phyloP scores from a whole-genome alignment of 495 filamentous ascomycete species.

The Pyrenula massariospora region DNA sequence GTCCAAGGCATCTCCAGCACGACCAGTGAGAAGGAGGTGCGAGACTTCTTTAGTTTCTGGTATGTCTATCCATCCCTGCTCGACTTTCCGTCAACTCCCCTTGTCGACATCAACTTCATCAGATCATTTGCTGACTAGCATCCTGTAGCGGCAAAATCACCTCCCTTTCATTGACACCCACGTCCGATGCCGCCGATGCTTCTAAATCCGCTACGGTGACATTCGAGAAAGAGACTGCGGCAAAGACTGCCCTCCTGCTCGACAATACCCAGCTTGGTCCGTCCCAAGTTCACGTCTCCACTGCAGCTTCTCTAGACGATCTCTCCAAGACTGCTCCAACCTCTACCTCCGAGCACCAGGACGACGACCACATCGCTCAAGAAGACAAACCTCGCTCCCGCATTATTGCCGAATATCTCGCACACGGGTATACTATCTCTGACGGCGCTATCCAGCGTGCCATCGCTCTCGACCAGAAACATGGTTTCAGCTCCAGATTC shows the following conservation, averaged over 20 bases:
- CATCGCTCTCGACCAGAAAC: slow-evolving; percentile 81
- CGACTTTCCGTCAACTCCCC: too few relatives aligned
- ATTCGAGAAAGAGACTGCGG: slow-evolving; percentile 91
- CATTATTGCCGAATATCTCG: slow-evolving; percentile 90
- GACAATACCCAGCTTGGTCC: slow-evolving; percentile 88
- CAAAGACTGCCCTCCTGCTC: slow-evolving; percentile 90
- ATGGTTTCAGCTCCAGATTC: slow-evolving; percentile 73
- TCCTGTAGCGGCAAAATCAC: slow-evolving; percentile 78
- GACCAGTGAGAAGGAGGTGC: slow-evolving; percentile 81
- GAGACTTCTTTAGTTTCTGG: slow-evolving; percentile 99
- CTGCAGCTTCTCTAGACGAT: slow-evolving; percentile 50
- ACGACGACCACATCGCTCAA: slow-evolving; percentile 60
- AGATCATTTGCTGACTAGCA: slow-evolving; percentile 8
- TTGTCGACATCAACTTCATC: not conserved
- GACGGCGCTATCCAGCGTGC: slow-evolving; percentile 76
- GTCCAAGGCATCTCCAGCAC: slow-evolving; percentile 69
- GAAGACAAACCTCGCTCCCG: slow-evolving; percentile 91
- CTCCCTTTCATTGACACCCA: slow-evolving; percentile 60
- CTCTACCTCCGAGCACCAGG: slow-evolving; percentile 34
- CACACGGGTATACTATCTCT: slow-evolving; percentile 80
- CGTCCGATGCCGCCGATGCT: slow-evolving; percentile 41
- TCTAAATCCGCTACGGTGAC: slow-evolving; percentile 77
- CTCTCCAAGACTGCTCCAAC: slow-evolving; percentile 41
- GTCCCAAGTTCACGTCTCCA: slow-evolving; percentile 65
- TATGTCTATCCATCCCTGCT: slow-evolving; percentile 38